phyloP scores from a whole-genome alignment of 176 grass and related monocot genomes.

The Chrysopogon serrulatus region DNA sequence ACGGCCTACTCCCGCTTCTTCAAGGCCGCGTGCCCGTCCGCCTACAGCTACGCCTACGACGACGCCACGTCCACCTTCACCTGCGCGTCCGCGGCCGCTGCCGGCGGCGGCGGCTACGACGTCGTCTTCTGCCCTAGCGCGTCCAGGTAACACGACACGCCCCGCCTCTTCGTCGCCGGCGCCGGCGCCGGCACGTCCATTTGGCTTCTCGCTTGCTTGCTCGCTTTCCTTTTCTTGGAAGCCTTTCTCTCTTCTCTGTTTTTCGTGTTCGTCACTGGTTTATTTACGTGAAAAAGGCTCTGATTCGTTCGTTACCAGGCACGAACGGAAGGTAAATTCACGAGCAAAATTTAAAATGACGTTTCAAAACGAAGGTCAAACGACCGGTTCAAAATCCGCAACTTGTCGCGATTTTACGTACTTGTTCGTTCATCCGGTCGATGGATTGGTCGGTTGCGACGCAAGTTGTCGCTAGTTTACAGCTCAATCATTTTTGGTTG shows the following conservation, averaged over 20 bases:
- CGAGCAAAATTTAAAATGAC: background rate
- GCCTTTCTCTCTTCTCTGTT: too few species aligned
- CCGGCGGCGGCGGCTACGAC: slow-evolving; percentile 29
- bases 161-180: too few species aligned
- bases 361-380: background rate
- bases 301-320: too few species aligned
- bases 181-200: background rate
- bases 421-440: background rate
- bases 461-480: background rate
- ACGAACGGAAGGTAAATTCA: background rate
- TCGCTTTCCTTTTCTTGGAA: background rate
- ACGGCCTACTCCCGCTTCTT: slow-evolving; percentile 53
- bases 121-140: slow-evolving; percentile 48
- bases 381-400: background rate
- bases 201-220: background rate
- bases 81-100: slow-evolving; percentile 33
- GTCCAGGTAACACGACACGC: slow-evolving; percentile 25
- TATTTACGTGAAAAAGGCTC: background rate
- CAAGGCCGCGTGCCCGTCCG: slow-evolving; percentile 45
- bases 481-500: background rate
- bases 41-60: slow-evolving; percentile 69
- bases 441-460: background rate
- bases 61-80: slow-evolving; percentile 65
- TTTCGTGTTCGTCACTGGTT: background rate
- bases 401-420: background rate